phyloP scores from a whole-genome alignment of 192 early-diverging fungal genomes.

The Coemansia sp. region DNA sequence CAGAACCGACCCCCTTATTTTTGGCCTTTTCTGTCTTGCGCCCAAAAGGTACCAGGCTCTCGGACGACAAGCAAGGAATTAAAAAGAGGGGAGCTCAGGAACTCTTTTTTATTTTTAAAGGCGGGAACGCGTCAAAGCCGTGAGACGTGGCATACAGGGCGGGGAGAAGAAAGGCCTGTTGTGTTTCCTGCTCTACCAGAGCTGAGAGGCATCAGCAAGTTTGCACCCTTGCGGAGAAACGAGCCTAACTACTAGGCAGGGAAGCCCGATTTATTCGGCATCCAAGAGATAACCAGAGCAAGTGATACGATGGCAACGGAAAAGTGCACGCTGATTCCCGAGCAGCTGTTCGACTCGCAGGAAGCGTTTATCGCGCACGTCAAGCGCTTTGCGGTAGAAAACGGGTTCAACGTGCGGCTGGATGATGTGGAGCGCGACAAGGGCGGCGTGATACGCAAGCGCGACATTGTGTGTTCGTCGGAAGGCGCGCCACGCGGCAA shows the following conservation, averaged over 20 bases:
- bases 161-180: background rate
- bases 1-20: background rate
- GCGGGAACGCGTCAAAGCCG: background rate
- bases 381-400: constrained; percentile 48
- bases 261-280: no score
- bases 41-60: background rate
- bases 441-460: constrained; percentile 53
- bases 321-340: constrained; percentile 54
- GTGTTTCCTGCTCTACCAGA: no score
- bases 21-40: background rate
- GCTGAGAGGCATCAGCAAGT: no score
- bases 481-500: constrained; percentile 54
- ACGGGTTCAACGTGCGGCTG: constrained; percentile 56
- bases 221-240: no score
- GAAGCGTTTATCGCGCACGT: constrained; percentile 53
- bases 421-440: constrained; percentile 58
- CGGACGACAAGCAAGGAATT: background rate
- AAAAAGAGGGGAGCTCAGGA: background rate
- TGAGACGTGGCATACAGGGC: background rate
- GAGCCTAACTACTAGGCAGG: no score
- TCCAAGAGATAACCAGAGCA: no score
- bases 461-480: constrained; percentile 56
- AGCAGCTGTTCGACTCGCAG: constrained; percentile 54
- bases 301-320: constrained; percentile 30
- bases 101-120: background rate